Evolutionary conservation across 208 protist species (phyloP).

Genomic region (Strigomonas galati): DNA sequence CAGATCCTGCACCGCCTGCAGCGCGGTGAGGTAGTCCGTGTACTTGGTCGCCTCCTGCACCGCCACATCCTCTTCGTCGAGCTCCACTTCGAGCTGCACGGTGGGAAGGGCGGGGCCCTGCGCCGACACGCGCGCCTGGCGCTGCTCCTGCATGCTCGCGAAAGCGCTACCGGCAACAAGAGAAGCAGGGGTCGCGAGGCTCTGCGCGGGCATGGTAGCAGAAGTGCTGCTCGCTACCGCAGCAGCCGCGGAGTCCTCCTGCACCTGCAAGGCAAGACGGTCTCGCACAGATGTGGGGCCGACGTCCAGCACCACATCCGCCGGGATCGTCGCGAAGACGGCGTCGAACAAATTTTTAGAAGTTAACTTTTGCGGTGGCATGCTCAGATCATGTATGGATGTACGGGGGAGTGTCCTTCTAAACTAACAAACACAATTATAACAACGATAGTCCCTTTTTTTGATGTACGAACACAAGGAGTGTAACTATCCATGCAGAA

Average conservation of each 20-base stretch:
- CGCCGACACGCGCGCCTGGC: not conserved
- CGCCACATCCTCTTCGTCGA: slow-evolving; percentile 56
- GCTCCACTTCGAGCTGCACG: slow-evolving; percentile 28
- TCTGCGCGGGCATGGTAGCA: not conserved
- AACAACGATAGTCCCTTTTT: slow-evolving; percentile 3
- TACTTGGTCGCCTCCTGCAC: slow-evolving; percentile 67
- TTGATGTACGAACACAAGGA: not conserved
- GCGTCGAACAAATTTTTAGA: slow-evolving; percentile 76
- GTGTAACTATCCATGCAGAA: too few relatives aligned
- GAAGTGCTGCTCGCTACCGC: not conserved
- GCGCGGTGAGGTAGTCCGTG: slow-evolving; percentile 23
- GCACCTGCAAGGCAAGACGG: slow-evolving; percentile 23
- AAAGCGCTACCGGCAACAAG: not conserved
- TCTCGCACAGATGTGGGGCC: slow-evolving; percentile 47
- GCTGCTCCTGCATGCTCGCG: not conserved
- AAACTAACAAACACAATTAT: too few relatives aligned
- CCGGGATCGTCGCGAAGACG: slow-evolving; percentile 61
- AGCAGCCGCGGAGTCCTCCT: not conserved
- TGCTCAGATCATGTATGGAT: slow-evolving; percentile 11
- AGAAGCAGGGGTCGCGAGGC: not conserved
- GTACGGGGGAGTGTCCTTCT: too few relatives aligned
- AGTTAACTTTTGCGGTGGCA: slow-evolving; percentile 33
- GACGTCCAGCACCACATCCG: slow-evolving; percentile 52
- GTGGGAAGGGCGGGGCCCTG: not conserved
- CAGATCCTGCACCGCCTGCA: slow-evolving; percentile 18